Base-by-base conservation (phyloP, 805 yeast genomes). In the Alloascoidea africana region DNA sequence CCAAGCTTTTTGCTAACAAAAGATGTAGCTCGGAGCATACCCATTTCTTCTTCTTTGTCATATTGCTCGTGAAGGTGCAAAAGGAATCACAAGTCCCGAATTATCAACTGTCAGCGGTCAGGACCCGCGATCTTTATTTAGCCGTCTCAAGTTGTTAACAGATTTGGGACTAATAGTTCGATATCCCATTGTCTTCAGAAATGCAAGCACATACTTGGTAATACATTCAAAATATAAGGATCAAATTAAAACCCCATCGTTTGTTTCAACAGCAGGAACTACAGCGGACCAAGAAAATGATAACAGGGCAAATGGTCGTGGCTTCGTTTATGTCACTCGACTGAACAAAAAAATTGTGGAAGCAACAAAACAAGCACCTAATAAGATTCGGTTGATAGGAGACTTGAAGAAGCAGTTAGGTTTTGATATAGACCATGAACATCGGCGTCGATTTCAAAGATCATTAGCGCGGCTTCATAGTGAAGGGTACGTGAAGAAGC, bases 371-470 rank as follows among this genome's bases (percentile, higher is more conserved):
- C 18, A 36, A 0, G 60, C 62, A 1, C 51, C 51, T 14, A 56
- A 60, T 36, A 48, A 53, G 4, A 40, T 62, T 39, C 53, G 56
- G 16, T 48, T 46, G 39, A 48, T 41, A 47, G 52, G 41, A 42
- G 69, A 46, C 55, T 53, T 48, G 55, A 60, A 41, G 55, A 56
- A 36, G 56, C 62, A 53, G 57, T 42, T 59, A 50, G 53, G 61
- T 49, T 35, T 57, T 54, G 44, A 56, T 50, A 43, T 63, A n/a
- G 36, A 39, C 2, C 23, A 32, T 2, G 33, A 49, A 2, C 44
- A 46, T 2, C 38, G 44, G 3, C 45, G 47, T 4, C 39, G 43
- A 11, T 51, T 54, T 34, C 36, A 45, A 3, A 18, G 46, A 2
- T 38, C 50, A 16, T 41, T 60, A 8, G 33, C 49, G 2, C 36